Evolutionary conservation across 306 rosid species (phyloP).

Genomic region (Prunus mume): DNA sequence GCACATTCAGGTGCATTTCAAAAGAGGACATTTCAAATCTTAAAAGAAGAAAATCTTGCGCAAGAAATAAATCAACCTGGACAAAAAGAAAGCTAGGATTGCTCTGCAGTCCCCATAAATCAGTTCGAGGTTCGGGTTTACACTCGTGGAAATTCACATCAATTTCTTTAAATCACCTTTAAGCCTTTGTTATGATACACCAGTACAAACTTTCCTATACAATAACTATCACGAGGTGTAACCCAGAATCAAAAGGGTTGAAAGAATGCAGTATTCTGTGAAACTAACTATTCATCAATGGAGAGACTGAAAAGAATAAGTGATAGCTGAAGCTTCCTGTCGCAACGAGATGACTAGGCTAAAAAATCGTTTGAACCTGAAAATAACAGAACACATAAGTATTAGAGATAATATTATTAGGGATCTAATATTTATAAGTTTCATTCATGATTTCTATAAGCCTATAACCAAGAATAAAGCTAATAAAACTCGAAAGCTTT

Average conservation of each 20-base stretch:
- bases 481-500: no score
- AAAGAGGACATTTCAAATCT: no score
- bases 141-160: neutral
- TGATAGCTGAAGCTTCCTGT: conserved; percentile 6
- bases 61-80: no score
- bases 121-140: neutral
- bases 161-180: neutral
- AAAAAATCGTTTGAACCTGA: conserved; percentile 35
- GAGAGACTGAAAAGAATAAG: neutral
- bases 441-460: neutral
- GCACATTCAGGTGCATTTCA: no score
- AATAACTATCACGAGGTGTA: conserved; percentile 18
- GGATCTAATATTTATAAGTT: neutral
- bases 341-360: conserved; percentile 3
- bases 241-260: conserved; percentile 36
- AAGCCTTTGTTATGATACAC: neutral
- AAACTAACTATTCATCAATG: neutral
- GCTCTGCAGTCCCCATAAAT: no score
- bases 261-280: conserved; percentile 37
- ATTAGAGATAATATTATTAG: neutral
- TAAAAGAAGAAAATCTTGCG: no score
- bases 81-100: no score
- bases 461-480: neutral
- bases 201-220: conserved; percentile 21
- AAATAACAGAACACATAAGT: conserved; percentile 12